phyloP scores from a whole-genome alignment of 352 stramenopile genomes.

The Paralagenidium karlingii region DNA sequence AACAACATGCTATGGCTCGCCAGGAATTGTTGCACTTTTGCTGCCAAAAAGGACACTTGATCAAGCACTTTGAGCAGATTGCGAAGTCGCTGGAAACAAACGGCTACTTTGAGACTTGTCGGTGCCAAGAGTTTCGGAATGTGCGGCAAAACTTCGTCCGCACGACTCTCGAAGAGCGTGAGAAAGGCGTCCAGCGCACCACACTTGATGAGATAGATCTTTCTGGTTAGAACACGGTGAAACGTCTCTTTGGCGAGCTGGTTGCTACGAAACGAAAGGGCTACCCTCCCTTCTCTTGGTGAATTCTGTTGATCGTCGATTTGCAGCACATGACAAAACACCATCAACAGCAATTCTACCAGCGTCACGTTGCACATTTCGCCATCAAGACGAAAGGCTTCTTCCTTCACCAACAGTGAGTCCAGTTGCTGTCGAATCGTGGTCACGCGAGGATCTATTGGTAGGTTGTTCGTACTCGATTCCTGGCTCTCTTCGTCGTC shows the following conservation, averaged over 20 bases:
- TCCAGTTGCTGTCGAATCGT: constrained; percentile 6
- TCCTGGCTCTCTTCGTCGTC: neutral
- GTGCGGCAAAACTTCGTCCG: constrained; percentile 4
- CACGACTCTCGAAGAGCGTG: constrained; percentile 3
- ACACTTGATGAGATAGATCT: constrained; percentile 25
- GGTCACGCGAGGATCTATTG: constrained; percentile 1
- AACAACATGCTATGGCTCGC: constrained; percentile 20
- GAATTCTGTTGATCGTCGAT: constrained; percentile 7
- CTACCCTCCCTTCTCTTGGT: too few relatives aligned
- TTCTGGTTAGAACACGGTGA: constrained; percentile 12
- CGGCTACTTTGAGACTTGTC: constrained; percentile 6
- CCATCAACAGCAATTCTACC: constrained; percentile 14
- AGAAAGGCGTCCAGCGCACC: constrained; percentile 18
- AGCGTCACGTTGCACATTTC: constrained; percentile 14
- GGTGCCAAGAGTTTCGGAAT: too few relatives aligned
- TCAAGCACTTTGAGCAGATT: constrained; percentile 43
- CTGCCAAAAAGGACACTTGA: constrained; percentile 44
- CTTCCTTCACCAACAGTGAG: constrained; percentile 12
- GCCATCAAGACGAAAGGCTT: constrained; percentile 21
- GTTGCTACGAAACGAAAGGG: too few relatives aligned
- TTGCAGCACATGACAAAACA: constrained; percentile 33
- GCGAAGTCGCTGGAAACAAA: constrained; percentile 20
- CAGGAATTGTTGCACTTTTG: constrained; percentile 31
- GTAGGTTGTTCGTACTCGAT: neutral
- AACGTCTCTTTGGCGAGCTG: too few relatives aligned